Conservation (phyloP, 2,329 filamentous ascomycete species). For the Ceratocystis colombiana region DNA sequence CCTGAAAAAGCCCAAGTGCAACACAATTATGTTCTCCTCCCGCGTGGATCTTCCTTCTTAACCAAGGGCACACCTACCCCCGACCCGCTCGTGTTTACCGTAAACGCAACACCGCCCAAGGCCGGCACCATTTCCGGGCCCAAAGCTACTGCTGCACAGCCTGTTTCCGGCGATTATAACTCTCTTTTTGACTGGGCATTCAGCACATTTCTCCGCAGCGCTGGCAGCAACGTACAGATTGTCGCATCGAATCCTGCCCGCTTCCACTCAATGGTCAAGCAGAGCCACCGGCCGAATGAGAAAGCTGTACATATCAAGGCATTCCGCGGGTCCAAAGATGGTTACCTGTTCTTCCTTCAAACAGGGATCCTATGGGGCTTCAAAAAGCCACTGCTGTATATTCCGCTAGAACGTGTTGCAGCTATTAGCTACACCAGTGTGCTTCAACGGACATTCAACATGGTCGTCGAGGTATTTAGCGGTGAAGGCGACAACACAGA, state of each 20-base stretch:
- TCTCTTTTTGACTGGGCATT: conserved; percentile 53
- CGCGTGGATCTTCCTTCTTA: conserved; percentile 44
- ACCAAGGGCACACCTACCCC: conserved; percentile 38
- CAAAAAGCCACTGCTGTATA: conserved; percentile 58
- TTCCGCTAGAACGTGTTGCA: conserved; percentile 50
- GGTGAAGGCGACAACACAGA: conserved; percentile 38
- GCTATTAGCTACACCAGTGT: conserved; percentile 59
- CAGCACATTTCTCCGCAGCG: conserved; percentile 41
- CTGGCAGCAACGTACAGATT: conserved; percentile 41
- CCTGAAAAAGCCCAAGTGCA: conserved; percentile 57
- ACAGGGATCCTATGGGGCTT: conserved; percentile 60
- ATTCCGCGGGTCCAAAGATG: conserved; percentile 59
- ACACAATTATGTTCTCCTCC: conserved; percentile 56
- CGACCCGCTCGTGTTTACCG: conserved; percentile 56
- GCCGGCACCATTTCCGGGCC: conserved; percentile 46
- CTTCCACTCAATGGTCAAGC: conserved; percentile 48
- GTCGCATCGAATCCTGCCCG: conserved; percentile 44
- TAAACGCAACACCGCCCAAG: conserved; percentile 51
- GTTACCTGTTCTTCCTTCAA: conserved; percentile 56
- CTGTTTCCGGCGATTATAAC: conserved; percentile 50
- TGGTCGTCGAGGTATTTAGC: conserved; percentile 51
- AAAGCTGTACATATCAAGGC: conserved; percentile 56
- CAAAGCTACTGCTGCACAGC: conserved; percentile 40
- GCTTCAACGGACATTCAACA: conserved; percentile 58
- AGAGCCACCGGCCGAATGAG: conserved; percentile 50